Evolutionary conservation across 2,329 filamentous ascomycete genomes (phyloP), one percentile per base, ranked within the genome.

Genomic region (Aspergillus transmontanensis): DNA sequence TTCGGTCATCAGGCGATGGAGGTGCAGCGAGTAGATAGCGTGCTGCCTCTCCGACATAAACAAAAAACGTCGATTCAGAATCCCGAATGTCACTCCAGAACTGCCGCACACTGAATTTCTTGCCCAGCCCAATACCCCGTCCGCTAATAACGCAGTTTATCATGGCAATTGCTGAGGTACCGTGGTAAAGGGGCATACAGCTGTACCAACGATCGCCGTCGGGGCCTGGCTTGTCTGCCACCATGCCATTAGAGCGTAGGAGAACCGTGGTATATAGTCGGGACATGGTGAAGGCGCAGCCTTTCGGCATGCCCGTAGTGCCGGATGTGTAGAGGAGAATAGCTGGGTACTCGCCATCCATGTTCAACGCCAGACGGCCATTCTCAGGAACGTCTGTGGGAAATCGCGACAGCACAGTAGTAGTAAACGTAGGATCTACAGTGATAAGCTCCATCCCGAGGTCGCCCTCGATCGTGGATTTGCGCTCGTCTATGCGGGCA

Each of bases 171-270:
- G 85, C 85, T 7, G 90, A 90, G 0, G 91, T 93, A 16, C 90
- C 90, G 74, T 94, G 91, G 72, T 93, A 93, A 36, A 92, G 79
- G 0, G 87, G 90, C 90, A 93, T 93, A 75, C 89, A 91, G 72
- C 88, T 85, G 72, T 93, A 93, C 85, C 88, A 92, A 30, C 88
- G 81, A 73, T 92, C 88, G 1, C 75, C 74, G 10, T 61, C 68
- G 0, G 74, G 72, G 1, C 75, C 74, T 1, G 63, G 67, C 10
- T 60, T 70, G 39, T 77, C 73, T 10, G 64, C 59, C 55, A 77
- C 69, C 6, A 72, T 67, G 21, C 78, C 73, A 7, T 62, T 54
- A 2, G 28, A 9, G 10, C 81, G 78, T 1, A 78, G 68, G 14
- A 69, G 69, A 2, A 78, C 75, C 10, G 81, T 67, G 0, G 68